A percentile compares a stretch with the other conserved stretches of the same genome.
Conservation (phyloP, 2,329 filamentous ascomycete species). For the Chaetomiaceae sp. region DNA sequence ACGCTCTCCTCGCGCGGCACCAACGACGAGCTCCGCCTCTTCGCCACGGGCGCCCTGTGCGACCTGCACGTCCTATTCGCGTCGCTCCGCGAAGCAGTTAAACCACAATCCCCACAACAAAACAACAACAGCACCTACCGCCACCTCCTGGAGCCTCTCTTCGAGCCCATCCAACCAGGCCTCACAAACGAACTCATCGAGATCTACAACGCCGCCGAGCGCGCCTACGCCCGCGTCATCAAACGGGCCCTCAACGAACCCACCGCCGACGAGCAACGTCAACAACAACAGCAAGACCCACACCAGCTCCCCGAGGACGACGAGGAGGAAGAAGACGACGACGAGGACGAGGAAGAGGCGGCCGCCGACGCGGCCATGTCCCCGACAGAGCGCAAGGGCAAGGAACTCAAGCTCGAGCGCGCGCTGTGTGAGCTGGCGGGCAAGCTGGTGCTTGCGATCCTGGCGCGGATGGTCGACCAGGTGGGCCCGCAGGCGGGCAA, state of each 20-base stretch:
- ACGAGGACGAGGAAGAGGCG: constrained; percentile 44
- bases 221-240: constrained; percentile 69
- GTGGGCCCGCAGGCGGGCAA: constrained; percentile 56
- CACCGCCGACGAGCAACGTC: constrained; percentile 28
- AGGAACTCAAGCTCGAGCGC: constrained; percentile 74
- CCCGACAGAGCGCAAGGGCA: constrained; percentile 56
- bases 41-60: constrained; percentile 70
- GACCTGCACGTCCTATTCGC: constrained; percentile 80
- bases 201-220: constrained; percentile 74
- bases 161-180: constrained; percentile 63
- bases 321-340: constrained; percentile 35
- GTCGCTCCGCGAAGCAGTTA: constrained; percentile 57
- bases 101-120: constrained; percentile 30
- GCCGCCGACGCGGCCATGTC: constrained; percentile 52
- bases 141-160: constrained; percentile 57
- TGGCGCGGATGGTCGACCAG: constrained; percentile 69
- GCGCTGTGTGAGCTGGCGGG: constrained; percentile 79
- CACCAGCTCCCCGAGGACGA: constrained; percentile 31
- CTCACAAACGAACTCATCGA: constrained; percentile 65
- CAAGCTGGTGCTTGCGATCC: constrained; percentile 77
- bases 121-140: constrained; percentile 33
- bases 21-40: constrained; percentile 73
- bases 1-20: constrained; percentile 63
- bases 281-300: neutral
- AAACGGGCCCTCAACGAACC: constrained; percentile 48